Evolutionary conservation across 805 yeast species (phyloP), one percentile per base, ranked within the genome.

Genomic region (Saccharomycodes ludwigii): DNA sequence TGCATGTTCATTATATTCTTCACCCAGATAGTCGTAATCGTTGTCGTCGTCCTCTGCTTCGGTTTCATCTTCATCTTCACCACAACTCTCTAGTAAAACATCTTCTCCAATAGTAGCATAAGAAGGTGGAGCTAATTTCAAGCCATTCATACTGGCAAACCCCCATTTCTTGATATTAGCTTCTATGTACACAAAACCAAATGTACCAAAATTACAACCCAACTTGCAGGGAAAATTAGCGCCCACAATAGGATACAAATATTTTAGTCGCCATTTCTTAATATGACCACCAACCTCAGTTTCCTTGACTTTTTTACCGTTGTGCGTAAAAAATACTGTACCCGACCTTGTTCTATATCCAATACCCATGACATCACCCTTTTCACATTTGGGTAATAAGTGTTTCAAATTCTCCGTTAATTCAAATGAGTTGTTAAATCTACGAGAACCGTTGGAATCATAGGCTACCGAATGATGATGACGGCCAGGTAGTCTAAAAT

Each of bases 121-220:
- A 7, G 91, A 77, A 1, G 98, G 98, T 3, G 97, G 95, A 4
- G 97, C 94, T 3, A 93, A 78, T 36, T 85, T 78, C 30, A 67
- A 70, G 2, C 97, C 98, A 42, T 77, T 81, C 24, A 78, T 65
- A 3, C 91, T 88, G n/a, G 94, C 95, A 46, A 79, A 77, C 5
- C 95, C 94, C 95, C 95, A 85, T 51, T 81, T 84, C 51, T 85
- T 85, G 23, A 86, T 94, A 49, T 85, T 84, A 2, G 83, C 95
- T 50, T 86, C 95, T 30, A 86, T 82, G 48, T 70, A 84, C 2
- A 86, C 95, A 56, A 71, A 85, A 2, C 95, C 96, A 35, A 74
- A 65, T 44, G 82, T 88, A 13, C 98, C 98, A 34, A 91, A 57
- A 47, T 84, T 91, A 8, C 81, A 93, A 53, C 81, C 86, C n/a